These are phyloP conservation scores for Crithidia fasciculata DNA, from an alignment of 208 protist species.

Conservation along the genomic window DNA sequence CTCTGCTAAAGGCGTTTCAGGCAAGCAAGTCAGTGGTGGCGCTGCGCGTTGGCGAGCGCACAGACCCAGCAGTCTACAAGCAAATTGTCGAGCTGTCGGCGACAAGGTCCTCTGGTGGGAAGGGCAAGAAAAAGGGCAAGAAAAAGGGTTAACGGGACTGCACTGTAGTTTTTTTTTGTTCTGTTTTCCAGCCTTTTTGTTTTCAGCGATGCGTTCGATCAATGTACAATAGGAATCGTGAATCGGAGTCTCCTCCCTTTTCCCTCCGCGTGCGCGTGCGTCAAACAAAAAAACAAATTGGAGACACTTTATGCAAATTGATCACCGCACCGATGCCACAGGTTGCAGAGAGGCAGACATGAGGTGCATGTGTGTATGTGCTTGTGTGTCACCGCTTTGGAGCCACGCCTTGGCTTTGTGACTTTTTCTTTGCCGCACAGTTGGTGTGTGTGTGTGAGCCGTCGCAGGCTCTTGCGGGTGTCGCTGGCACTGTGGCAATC, in stretches of 20 bases:
- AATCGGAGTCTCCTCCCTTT: too few relatives aligned
- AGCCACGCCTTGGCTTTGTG: too few relatives aligned
- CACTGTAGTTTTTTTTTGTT: neutral
- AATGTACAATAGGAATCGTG: neutral
- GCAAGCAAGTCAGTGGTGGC: slow-evolving; percentile 57
- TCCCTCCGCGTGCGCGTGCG: too few relatives aligned
- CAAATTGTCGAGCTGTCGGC: slow-evolving; percentile 60
- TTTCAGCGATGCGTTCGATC: neutral
- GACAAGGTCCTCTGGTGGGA: slow-evolving; percentile 45
- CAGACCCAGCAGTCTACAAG: slow-evolving; percentile 65
- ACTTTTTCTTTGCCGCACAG: too few relatives aligned
- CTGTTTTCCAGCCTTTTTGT: slow-evolving; percentile 5
- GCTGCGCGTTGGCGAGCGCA: slow-evolving; percentile 69
- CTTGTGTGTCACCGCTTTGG: too few relatives aligned
- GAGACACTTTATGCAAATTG: neutral
- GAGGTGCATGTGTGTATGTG: too few relatives aligned
- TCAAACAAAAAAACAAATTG: neutral
- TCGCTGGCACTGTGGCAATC: too few relatives aligned
- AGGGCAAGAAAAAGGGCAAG: slow-evolving; percentile 41
- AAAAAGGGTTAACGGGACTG: slow-evolving; percentile 15
- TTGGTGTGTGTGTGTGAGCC: too few relatives aligned
- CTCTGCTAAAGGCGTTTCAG: slow-evolving; percentile 56
- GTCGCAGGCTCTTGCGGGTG: too few relatives aligned
- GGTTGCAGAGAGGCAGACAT: too few relatives aligned
- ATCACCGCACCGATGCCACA: too few relatives aligned